phyloP scores from a whole-genome alignment of 73 alveolate genomes.

The Stentor coeruleus region DNA sequence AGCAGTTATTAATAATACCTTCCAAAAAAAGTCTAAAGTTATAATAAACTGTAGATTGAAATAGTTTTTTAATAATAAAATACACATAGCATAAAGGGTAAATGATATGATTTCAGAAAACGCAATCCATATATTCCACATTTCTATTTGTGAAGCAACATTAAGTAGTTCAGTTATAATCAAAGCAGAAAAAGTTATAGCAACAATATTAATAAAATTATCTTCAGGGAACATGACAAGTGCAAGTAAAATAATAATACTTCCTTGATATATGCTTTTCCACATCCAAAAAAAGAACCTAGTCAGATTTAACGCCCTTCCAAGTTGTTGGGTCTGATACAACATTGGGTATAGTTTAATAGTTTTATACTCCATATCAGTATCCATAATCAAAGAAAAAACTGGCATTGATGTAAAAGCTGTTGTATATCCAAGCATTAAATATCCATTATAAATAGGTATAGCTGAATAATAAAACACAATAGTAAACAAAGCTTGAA shows the following conservation, averaged over 20 bases:
- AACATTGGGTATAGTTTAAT: constrained; percentile 83
- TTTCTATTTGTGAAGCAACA: constrained; percentile 72
- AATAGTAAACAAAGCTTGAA: constrained; percentile 77
- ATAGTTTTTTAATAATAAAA: background rate
- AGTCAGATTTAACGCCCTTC: constrained; percentile 75
- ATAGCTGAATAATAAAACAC: constrained; percentile 89
- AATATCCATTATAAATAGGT: constrained; percentile 91
- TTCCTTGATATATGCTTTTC: constrained; percentile 85
- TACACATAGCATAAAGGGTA: background rate
- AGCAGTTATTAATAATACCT: constrained; percentile 45
- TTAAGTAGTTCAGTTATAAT: constrained; percentile 84
- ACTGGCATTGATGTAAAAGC: constrained; percentile 90
- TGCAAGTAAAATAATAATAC: constrained; percentile 65
- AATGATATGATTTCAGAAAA: background rate
- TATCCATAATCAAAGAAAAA: constrained; percentile 80
- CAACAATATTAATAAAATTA: constrained; percentile 51
- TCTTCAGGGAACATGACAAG: constrained; percentile 68
- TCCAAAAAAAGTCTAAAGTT: constrained; percentile 33
- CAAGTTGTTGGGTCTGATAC: constrained; percentile 76
- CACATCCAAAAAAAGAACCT: constrained; percentile 86
- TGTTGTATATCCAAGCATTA: constrained; percentile 95
- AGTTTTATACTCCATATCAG: constrained; percentile 70
- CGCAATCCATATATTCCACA: background rate
- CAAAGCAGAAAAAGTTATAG: constrained; percentile 85
- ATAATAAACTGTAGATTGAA: constrained; percentile 7